Percentiles rank a stretch among this genome's conserved stretches.
Conservation (phyloP, 2,329 filamentous ascomycete species). For the Daldinia eschscholtzii region DNA sequence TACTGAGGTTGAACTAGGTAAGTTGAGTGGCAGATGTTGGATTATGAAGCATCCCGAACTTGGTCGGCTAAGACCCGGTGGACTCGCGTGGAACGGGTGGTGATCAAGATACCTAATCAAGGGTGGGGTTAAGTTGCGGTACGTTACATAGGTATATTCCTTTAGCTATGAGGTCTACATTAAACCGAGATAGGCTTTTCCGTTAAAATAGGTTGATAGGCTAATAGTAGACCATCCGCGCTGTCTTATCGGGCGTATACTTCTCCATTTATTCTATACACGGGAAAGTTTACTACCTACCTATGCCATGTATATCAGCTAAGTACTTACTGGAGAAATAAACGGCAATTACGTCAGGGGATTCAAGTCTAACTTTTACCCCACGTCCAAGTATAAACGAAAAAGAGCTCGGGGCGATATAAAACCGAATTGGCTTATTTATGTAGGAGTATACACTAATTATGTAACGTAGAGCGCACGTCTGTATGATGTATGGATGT, state of each 20-base stretch:
- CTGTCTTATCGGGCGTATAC: background rate
- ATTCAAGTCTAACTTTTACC: background rate
- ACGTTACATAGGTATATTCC: background rate
- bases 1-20: background rate
- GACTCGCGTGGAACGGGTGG: background rate
- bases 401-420: background rate
- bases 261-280: background rate
- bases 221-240: background rate
- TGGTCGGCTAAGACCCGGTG: background rate
- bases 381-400: background rate
- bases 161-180: background rate
- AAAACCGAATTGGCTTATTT: slow-evolving; percentile 7
- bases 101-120: slow-evolving; percentile 2
- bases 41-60: background rate
- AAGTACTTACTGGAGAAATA: background rate
- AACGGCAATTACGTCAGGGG: slow-evolving; percentile 1
- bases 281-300: slow-evolving; percentile 1
- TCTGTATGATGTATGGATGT: background rate
- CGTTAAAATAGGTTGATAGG: background rate
- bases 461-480: no score
- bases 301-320: background rate
- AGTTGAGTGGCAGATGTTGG: background rate
- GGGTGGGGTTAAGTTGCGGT: background rate
- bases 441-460: no score
- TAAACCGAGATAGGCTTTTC: background rate